phyloP scores from a whole-genome alignment of 176 grass and related monocot species.

The Oryza meyeriana region DNA sequence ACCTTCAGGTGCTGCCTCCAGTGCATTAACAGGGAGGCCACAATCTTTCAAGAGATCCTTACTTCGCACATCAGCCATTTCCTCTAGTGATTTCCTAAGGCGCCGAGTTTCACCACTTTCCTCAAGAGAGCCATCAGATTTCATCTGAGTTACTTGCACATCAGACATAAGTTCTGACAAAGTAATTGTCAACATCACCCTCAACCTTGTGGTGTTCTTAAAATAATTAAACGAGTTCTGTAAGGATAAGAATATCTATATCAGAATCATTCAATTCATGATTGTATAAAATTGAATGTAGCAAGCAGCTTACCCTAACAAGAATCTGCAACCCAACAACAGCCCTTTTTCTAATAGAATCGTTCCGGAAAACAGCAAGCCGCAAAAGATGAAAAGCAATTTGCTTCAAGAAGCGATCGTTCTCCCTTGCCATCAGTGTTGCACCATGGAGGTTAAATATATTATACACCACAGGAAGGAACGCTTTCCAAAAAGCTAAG shows the following conservation, averaged over 20 bases:
- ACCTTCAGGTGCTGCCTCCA: slow-evolving; percentile 68
- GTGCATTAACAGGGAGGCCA: slow-evolving; percentile 64
- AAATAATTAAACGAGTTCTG: slow-evolving; percentile 96
- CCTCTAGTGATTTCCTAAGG: slow-evolving; percentile 85
- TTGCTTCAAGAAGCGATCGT: slow-evolving; percentile 99
- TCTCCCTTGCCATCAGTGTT: slow-evolving; percentile 94
- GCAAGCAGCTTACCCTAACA: slow-evolving; percentile 71
- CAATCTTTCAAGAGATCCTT: slow-evolving; percentile 68
- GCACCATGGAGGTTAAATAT: slow-evolving; percentile 90
- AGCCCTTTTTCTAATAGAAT: slow-evolving; percentile 80
- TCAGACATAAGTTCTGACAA: slow-evolving; percentile 94
- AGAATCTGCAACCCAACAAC: slow-evolving; percentile 92
- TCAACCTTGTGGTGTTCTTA: slow-evolving; percentile 83
- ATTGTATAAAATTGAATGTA: slow-evolving; percentile 23
- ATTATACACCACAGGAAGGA: slow-evolving; percentile 77
- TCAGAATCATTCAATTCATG: slow-evolving; percentile 38
- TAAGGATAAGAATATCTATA: slow-evolving; percentile 37
- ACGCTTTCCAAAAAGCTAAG: slow-evolving; percentile 86
- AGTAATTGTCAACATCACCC: slow-evolving; percentile 99
- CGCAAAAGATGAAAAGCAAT: slow-evolving; percentile 95
- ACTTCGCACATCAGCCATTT: slow-evolving; percentile 79
- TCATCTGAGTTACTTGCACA: slow-evolving; percentile 99
- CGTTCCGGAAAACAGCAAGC: slow-evolving; percentile 92
- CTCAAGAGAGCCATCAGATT: slow-evolving; percentile 87
- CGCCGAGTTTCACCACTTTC: slow-evolving; percentile 92